Evolutionary conservation across 345 rosid genomes (phyloP).

Genomic region (Pugionium dolabratum): DNA sequence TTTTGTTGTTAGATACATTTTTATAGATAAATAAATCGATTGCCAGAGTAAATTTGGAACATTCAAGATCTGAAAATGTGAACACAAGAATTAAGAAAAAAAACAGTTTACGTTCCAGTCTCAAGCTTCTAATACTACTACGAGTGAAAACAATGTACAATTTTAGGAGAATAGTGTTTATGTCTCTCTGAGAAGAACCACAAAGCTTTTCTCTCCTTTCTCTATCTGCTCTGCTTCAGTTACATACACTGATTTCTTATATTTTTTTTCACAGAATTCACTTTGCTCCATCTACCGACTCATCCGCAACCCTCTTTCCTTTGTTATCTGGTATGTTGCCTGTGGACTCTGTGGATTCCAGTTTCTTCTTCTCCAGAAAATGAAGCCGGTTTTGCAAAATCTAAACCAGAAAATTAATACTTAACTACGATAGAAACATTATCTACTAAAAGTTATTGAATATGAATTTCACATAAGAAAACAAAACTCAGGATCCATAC

Average conservation of each 20-base stretch:
- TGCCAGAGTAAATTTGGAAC: background rate
- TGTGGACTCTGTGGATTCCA: conserved; percentile 21
- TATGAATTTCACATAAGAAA: background rate
- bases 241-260: background rate
- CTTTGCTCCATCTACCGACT: conserved; percentile 19
- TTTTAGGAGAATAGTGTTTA: conserved; percentile 9
- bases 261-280: background rate
- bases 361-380: conserved; percentile 31
- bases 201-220: background rate
- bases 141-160: conserved; percentile 31
- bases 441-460: conserved; percentile 8
- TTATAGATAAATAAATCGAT: background rate
- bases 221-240: conserved; percentile 19
- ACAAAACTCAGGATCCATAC: conserved; percentile 39
- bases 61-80: conserved; percentile 3
- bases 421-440: background rate
- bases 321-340: conserved; percentile 14
- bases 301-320: conserved; percentile 31
- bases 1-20: background rate
- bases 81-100: conserved; percentile 9
- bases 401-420: conserved; percentile 24
- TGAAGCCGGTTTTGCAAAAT: conserved; percentile 31
- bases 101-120: conserved; percentile 10
- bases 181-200: conserved; percentile 15
- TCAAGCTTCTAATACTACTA: conserved; percentile 22